Evolutionary conservation across 192 early-diverging fungal species (phyloP), one percentile per base, ranked within the genome.

Genomic region (Chytriomyces sp.): DNA sequence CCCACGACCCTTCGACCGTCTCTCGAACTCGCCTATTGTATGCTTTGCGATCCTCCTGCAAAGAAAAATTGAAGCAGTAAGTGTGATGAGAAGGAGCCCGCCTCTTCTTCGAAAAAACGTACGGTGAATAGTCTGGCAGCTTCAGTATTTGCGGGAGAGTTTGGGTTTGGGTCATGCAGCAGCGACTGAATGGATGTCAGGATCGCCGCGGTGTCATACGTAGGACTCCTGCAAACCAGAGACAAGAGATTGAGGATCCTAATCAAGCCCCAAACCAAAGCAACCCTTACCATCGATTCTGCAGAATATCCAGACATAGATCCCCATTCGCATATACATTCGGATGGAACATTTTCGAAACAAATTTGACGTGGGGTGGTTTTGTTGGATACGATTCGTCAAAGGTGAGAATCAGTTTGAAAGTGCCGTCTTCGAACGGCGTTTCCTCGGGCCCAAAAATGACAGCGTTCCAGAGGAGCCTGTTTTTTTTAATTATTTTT

Each of bases 311-410:
- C 79, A 99, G 82, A 81, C 97, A 99, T 64, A 99, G 83, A 79
- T 99, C 96, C 7, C 97, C 97, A 80, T 94, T 97, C 53, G 94
- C 94, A 80, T 97, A 98, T 26, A 86, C 96, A 75, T 99, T 99
- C 0, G 97, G 97, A 79, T 99, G 97, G 82, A 98, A 99, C 94
- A 99, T 99, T 69, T 90, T 92, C 45, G 93, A 91, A 11, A 95
- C 91, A 81, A 99, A 99, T 73, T 91, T 91, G 13, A 99, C 97
- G 64, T 90, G 89, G 64, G 97, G 97, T 72, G 97, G 96, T 80
- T 97, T 98, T 80, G 96, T 99, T 7, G 97, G 96, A 79, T 99
- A 99, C 46, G 92, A 91, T 82, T 99, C 97, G 79, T 99, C 97
- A 85, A 99, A 99, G 48, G 91, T 92, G 5, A 99, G 87, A 2